Evolutionary conservation across 257 asterid genomes (phyloP), one percentile per base, ranked within the genome.

Genomic region (Solanum gracilifrons): DNA sequence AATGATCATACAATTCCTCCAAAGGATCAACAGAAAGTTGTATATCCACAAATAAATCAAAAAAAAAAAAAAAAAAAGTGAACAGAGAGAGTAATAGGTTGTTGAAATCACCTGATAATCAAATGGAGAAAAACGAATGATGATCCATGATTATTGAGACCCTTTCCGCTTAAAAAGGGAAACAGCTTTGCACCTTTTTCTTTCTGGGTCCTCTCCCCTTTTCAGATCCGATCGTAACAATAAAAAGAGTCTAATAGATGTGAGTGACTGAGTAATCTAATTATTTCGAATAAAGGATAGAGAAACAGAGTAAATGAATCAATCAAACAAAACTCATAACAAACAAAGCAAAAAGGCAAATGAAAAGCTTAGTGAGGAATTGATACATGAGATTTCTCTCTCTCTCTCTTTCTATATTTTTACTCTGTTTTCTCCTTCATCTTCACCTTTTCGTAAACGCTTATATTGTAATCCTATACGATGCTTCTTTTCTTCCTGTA

Each of bases 171-270:
- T 62, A 74, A 74, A 88, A 88, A 92, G 92, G 16, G 86, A 60
- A 66, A 88, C 39, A 87, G 80, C 91, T 92, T 90, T 89, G 85
- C 62, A 84, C 89, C 88, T 85, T 89, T 87, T 72, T 51, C 51
- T 64, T 85, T 73, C 29, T 60, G 79, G 73, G 88, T 87, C 90
- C 25, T 55, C 25, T 55, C 64, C 25, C 64, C 27, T 85, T 82
- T 88, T 89, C 92, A 92, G 94, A 92, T 91, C 91, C 88, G 88
- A 92, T 91, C 90, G 75, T 85, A 87, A 86, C 93, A 87, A 89
- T 48, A 88, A 72, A 86, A 72, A 83, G 71, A 55, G n/a, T 64
- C 48, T 84, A 36, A 31, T 35, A 73, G 51, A 91, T 66, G 62
- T 87, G 69, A 82, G 3, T 82, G 27, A 48, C 10, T 27, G 18